These are phyloP conservation scores for Trichocladium antarcticum DNA, from an alignment of 495 filamentous ascomycete genomes.

Conservation along the genomic window DNA sequence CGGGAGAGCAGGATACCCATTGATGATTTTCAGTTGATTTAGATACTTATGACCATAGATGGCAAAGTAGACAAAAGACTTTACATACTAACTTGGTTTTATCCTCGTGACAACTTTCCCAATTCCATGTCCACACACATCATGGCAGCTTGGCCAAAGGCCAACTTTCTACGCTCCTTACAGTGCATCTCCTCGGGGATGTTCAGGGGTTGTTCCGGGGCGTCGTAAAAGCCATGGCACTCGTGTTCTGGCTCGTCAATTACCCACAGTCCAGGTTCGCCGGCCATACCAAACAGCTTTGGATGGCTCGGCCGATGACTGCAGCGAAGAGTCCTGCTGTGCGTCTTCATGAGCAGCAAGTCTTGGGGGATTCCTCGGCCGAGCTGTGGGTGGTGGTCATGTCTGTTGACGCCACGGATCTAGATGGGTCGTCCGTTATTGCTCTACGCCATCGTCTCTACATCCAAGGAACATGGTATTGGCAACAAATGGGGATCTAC, in stretches of 20 bases:
- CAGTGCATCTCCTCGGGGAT: constrained; percentile 39
- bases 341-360: constrained; percentile 53
- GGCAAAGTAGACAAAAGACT: not conserved
- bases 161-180: constrained; percentile 44
- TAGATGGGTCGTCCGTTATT: constrained; percentile 48
- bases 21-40: not conserved
- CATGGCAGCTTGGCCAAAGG: constrained; percentile 39
- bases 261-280: constrained; percentile 58
- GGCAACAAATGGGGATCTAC: no score
- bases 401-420: constrained; percentile 51
- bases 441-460: constrained; percentile 45
- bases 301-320: constrained; percentile 53
- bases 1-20: constrained; percentile 8
- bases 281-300: constrained; percentile 48
- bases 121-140: constrained; percentile 55
- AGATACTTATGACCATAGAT: not conserved
- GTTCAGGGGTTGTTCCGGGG: constrained; percentile 35
- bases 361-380: constrained; percentile 53
- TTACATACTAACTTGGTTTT: constrained; percentile 40
- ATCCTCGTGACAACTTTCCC: constrained; percentile 54
- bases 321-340: constrained; percentile 53
- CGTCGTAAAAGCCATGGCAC: constrained; percentile 54
- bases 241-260: constrained; percentile 65
- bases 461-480: no score
- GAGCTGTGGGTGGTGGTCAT: constrained; percentile 49